A percentile compares a stretch with the other conserved stretches of the same genome.
Conservation (phyloP, 2,329 filamentous ascomycete genomes). For the Monilinia fructigena region DNA sequence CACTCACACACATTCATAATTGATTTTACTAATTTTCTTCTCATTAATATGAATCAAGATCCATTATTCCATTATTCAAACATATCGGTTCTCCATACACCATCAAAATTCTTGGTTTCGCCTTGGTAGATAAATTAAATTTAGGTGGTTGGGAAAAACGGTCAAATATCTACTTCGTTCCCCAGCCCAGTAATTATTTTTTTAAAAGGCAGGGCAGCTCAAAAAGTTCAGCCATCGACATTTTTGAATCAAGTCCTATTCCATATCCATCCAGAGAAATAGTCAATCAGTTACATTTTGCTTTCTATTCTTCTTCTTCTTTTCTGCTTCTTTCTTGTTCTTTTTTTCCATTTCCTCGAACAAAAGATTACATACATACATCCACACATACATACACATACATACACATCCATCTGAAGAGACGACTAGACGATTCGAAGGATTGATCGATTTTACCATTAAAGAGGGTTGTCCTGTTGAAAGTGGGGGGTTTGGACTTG, state of each 20-base stretch:
- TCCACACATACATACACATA: too few relatives aligned
- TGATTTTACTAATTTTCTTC: too few relatives aligned
- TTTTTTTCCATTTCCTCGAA: conserved; percentile 4
- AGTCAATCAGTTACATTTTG: background rate
- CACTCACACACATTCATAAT: too few relatives aligned
- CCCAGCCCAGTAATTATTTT: conserved; percentile 16
- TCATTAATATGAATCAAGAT: too few relatives aligned
- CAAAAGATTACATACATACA: too few relatives aligned
- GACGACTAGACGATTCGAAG: too few relatives aligned
- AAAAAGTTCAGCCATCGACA: conserved; percentile 14
- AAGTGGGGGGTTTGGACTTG: background rate
- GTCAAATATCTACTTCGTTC: background rate
- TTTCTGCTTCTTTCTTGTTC: too few relatives aligned
- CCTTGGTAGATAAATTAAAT: background rate
- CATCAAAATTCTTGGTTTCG: too few relatives aligned
- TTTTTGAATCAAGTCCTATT: conserved; percentile 1
- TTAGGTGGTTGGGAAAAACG: conserved; percentile 17
- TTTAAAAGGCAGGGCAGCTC: background rate
- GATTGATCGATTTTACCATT: background rate
- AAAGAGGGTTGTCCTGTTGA: background rate
- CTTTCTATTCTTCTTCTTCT: background rate
- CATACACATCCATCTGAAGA: background rate
- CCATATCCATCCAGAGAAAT: too few relatives aligned
- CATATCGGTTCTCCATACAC: too few relatives aligned
- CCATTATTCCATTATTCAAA: too few relatives aligned